Evolutionary conservation across 192 early-diverging fungal genomes (phyloP), one percentile per base, ranked within the genome.

Genomic region (Coemansia sp.): DNA sequence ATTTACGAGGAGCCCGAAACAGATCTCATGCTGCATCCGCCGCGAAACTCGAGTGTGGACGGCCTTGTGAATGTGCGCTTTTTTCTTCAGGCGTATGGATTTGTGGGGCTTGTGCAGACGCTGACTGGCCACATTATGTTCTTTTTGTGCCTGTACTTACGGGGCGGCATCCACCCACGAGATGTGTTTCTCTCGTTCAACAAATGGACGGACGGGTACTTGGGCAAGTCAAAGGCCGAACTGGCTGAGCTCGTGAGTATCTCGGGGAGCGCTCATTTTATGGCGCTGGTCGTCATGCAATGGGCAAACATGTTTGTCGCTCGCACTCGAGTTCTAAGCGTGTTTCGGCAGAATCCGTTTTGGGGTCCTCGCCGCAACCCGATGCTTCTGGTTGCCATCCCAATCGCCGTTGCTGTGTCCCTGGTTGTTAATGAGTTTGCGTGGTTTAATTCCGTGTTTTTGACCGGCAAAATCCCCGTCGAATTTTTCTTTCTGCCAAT

Each of bases 1-100:
- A 91, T 92, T 50, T 83, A 87, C 67, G 94, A 96, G 64, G 75
- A 85, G 58, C 83, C 91, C 41, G 92, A 94, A 70, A 79, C 83
- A 39, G 85, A 91, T 56, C 76, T 96, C 17, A 85, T 96, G 69
- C 79, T 69, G 19, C 83, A 82, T 4, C 73, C 70, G 22, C 94
- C 94, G 9, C 89, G 94, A 17, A 84, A 88, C 57, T 82, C 91
- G 2, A 85, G 81, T 66, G 82, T 67, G 27, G 89, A 93, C 35
- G 77, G 82, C 6, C 79, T 96, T 23, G 87, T 88, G 35, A 83
- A 91, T 57, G 64, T 55, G 29, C 79, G 85, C 56, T 81, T 93
- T 29, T 85, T 92, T 59, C 19, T 79, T 1, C 91, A 93, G 35
- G 87, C 90, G 9, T 96, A 94, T 78, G 72, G 86, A 4, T 92